Base-by-base conservation (phyloP, 108 stramenopile genomes). In the Skeletonema tropicum region DNA sequence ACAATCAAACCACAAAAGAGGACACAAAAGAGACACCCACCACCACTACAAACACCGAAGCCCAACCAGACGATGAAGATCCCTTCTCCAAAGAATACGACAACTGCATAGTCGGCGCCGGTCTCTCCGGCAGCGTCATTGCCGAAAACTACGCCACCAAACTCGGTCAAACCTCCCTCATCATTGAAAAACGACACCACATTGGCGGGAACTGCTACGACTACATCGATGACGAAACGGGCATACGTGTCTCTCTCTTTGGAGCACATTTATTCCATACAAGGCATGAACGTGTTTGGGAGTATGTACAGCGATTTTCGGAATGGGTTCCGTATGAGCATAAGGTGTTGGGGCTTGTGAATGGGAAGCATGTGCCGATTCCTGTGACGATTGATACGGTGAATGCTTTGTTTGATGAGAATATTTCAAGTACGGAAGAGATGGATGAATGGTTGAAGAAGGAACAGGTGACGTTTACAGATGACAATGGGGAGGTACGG, bases 191-290 rank as follows among this genome's bases (percentile, higher is more conserved):
- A 48, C 84, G 94, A 9, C 8, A 81, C 31, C 92, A 93, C 65
- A 90, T 93, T 75, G 91, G 89, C 8, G 94, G 94, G 19, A 95
- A 95, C 71, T 92, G 91, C 66, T 95, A 88, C 62, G 94, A 95
- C 58, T 91, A 82, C 61, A 77, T 86, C 21, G 94, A 95, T 55
- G 61, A 66, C 15, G 82, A 92, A 10, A 89, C 88, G 6, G 86
- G 83, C 1, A 84, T 92, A 57, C 88, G 81, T 13, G 81, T 90
- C 15, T 79, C 73, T 35, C 46, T 74, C 39, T 92, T 84, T 52
- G 91, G 91, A 3, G 89, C 89, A 11, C 91, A 92, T 74, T 71
- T 92, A 46, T 92, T 92, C 63, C 94, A 95, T 68, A 95, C 94
- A 4, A 46, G 75, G 5, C 72, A 76, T 57, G 76, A 87, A 32